Evolutionary conservation across 352 stramenopile species (phyloP).

Genomic region (Phytophthora litchii): DNA sequence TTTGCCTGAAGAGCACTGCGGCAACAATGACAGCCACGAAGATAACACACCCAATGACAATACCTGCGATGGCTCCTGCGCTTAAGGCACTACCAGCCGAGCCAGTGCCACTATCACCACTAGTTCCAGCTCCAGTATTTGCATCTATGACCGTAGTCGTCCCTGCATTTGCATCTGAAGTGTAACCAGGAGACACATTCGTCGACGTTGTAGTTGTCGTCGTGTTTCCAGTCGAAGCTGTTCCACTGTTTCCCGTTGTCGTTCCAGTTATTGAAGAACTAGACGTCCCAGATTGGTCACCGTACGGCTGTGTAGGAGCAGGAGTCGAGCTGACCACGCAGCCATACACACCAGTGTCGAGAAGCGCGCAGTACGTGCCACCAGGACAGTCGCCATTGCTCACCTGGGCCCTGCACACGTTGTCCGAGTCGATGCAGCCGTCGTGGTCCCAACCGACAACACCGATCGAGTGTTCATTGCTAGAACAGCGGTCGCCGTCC

Average conservation of each 20-base stretch:
- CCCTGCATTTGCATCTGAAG: not conserved
- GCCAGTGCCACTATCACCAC: not conserved
- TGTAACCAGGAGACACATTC: not conserved
- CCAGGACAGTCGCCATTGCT: no score
- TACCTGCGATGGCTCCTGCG: slow-evolving; percentile 20
- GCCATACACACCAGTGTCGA: no score
- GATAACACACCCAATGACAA: slow-evolving; percentile 21
- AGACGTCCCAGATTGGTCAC: not conserved
- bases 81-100: slow-evolving; percentile 4
- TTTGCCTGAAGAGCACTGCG: slow-evolving; percentile 25
- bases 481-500: no score
- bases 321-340: no score
- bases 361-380: no score
- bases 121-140: not conserved
- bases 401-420: no score
- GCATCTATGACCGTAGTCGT: not conserved
- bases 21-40: slow-evolving; percentile 28
- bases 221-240: not conserved
- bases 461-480: no score
- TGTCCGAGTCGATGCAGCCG: no score
- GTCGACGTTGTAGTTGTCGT: slow-evolving; percentile 3
- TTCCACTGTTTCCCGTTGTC: not conserved
- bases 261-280: not conserved
- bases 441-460: no score
- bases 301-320: no score